phyloP scores from a whole-genome alignment of 2,329 filamentous ascomycete species.

The Neonectria sp. region DNA sequence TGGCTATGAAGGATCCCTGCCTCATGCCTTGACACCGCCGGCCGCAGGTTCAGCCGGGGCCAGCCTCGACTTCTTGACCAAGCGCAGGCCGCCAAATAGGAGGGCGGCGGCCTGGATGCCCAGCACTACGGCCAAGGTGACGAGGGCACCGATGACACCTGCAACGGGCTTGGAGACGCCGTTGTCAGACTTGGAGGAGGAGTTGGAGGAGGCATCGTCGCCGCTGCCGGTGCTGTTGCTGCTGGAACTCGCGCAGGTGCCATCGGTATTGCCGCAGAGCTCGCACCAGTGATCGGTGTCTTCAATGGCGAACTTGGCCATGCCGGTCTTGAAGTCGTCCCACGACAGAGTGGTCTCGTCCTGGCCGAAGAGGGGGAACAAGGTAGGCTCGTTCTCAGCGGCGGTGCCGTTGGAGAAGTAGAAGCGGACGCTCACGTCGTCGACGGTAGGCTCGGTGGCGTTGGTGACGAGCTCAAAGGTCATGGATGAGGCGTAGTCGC shows the following conservation, averaged over 20 bases:
- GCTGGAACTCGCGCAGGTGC: slow-evolving; percentile 68
- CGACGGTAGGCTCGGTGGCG: slow-evolving; percentile 60
- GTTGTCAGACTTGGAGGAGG: slow-evolving; percentile 44
- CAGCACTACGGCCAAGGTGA: slow-evolving; percentile 68
- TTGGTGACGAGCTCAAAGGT: slow-evolving; percentile 80
- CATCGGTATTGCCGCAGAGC: slow-evolving; percentile 81
- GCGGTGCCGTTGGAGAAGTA: slow-evolving; percentile 73
- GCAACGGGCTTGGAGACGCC: slow-evolving; percentile 80
- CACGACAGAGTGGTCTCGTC: slow-evolving; percentile 72
- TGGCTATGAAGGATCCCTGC: neutral
- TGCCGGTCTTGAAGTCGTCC: slow-evolving; percentile 75
- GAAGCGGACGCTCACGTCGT: slow-evolving; percentile 72
- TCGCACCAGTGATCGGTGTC: slow-evolving; percentile 79
- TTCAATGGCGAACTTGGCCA: slow-evolving; percentile 78
- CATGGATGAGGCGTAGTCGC: slow-evolving; percentile 89
- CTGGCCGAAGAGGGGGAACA: slow-evolving; percentile 74
- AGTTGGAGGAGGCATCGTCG: slow-evolving; percentile 37
- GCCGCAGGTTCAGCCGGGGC: slow-evolving; percentile 27
- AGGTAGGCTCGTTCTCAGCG: slow-evolving; percentile 63
- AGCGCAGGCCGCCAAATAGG: slow-evolving; percentile 59
- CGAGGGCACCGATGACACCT: slow-evolving; percentile 84
- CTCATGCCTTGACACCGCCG: slow-evolving; percentile 43
- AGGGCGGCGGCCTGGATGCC: slow-evolving; percentile 61
- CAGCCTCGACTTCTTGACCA: slow-evolving; percentile 64
- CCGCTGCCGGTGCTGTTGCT: slow-evolving; percentile 44